These are phyloP conservation scores for Drosera capensis DNA, from an alignment of 148 eudicot species.

Conservation along the genomic window DNA sequence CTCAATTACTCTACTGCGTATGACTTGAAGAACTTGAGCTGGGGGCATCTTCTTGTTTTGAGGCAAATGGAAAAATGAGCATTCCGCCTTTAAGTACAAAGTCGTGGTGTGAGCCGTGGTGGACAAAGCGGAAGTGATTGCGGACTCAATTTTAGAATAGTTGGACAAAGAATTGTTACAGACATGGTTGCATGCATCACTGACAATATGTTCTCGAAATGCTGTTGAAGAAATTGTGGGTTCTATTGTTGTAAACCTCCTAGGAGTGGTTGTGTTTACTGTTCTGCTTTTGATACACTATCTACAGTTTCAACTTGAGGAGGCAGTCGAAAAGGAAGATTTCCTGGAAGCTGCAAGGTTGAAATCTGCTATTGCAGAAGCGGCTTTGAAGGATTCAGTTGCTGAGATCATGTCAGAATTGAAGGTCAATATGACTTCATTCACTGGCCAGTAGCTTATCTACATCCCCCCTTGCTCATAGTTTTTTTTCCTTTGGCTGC, in stretches of 20 bases:
- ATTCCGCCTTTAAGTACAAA: too few species aligned
- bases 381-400: slow-evolving; percentile 66
- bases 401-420: slow-evolving; percentile 77
- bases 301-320: slow-evolving; percentile 86
- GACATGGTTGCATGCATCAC: too few species aligned
- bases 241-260: not conserved
- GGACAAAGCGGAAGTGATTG: too few species aligned
- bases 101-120: too few species aligned
- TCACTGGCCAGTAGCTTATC: not conserved
- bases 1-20: too few species aligned
- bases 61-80: too few species aligned
- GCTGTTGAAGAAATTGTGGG: not conserved
- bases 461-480: not conserved
- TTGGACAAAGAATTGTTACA: too few species aligned
- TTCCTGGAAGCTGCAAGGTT: slow-evolving; percentile 86
- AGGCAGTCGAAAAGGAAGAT: slow-evolving; percentile 83
- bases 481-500: not conserved
- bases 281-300: not conserved
- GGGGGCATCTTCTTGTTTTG: too few species aligned
- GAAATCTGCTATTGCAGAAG: slow-evolving; percentile 58
- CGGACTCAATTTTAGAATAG: too few species aligned
- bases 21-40: too few species aligned
- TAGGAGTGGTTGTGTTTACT: not conserved
- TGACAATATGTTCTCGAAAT: too few species aligned
- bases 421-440: slow-evolving; percentile 27